Percentiles rank a stretch among this genome's conserved stretches.
These are phyloP conservation scores for Dichotomopilus funicola DNA, from an alignment of 2,329 filamentous ascomycete species.

Conservation along the genomic window DNA sequence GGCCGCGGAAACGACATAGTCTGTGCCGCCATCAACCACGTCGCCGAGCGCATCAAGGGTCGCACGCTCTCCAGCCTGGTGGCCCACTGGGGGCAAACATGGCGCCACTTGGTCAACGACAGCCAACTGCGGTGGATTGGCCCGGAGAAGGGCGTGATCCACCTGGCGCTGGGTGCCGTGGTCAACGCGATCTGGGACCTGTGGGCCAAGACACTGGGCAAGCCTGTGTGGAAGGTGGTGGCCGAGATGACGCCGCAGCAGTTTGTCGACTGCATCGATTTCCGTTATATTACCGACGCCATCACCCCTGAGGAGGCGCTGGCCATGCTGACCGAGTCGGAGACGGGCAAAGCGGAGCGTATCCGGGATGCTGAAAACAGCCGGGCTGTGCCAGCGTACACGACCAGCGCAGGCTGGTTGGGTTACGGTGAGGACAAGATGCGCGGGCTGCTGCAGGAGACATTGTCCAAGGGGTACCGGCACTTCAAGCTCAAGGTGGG, in stretches of 20 bases:
- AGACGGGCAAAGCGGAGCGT: conserved; percentile 62
- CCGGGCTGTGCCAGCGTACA: conserved; percentile 81
- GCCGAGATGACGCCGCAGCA: conserved; percentile 86
- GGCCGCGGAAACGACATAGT: conserved; percentile 90
- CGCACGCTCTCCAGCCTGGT: conserved; percentile 72
- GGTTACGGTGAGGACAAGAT: conserved; percentile 86
- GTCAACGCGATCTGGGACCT: conserved; percentile 93
- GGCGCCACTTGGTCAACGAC: conserved; percentile 87
- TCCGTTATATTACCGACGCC: conserved; percentile 91
- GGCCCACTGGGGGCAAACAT: conserved; percentile 68
- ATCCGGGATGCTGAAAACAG: conserved; percentile 66
- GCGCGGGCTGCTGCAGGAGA: conserved; percentile 66
- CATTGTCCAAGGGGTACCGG: conserved; percentile 66
- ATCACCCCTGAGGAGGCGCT: conserved; percentile 80
- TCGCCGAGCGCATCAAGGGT: conserved; percentile 69
- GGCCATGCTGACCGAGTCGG: conserved; percentile 58
- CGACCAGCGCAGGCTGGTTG: conserved; percentile 86
- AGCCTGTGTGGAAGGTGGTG: conserved; percentile 87
- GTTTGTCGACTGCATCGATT: conserved; percentile 83
- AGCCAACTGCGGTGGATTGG: conserved; percentile 90
- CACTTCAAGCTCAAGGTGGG: conserved; percentile 94
- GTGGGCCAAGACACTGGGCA: conserved; percentile 81
- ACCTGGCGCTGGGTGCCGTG: conserved; percentile 81
- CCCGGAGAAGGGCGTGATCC: conserved; percentile 88
- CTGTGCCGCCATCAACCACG: conserved; percentile 72